Evolutionary conservation across 208 protist species (phyloP).

Genomic region (Crithidia fasciculata): DNA sequence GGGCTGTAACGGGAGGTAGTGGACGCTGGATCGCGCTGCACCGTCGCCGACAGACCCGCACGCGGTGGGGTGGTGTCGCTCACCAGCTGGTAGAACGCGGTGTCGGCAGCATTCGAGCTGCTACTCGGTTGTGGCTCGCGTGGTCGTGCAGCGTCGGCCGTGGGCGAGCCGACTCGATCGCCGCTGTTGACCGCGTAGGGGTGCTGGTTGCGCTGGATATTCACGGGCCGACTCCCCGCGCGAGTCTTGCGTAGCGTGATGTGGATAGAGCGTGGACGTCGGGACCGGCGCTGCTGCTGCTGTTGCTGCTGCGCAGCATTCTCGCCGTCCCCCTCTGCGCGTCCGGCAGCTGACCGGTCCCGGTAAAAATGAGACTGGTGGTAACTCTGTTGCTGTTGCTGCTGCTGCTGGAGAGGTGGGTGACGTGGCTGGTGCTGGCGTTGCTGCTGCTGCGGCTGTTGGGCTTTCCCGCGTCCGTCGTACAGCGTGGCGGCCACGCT

Average conservation of each 20-base stretch:
- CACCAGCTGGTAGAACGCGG: too few species aligned
- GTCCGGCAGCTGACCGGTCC: not conserved
- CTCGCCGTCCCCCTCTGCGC: not conserved
- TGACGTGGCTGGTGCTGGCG: conserved; percentile 10
- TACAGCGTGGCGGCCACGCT: not conserved
- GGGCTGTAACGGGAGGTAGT: not conserved
- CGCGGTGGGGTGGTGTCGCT: too few species aligned
- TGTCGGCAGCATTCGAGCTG: too few species aligned
- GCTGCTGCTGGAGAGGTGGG: not conserved
- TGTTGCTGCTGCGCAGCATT: not conserved
- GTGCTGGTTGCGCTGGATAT: conserved; percentile 21
- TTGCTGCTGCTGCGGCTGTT: conserved; percentile 3
- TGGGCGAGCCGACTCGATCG: conserved; percentile 3
- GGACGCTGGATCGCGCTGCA: not conserved
- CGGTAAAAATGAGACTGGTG: not conserved
- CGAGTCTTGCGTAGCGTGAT: conserved; percentile 45
- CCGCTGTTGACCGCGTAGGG: not conserved
- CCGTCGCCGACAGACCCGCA: too few species aligned
- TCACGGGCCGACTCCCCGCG: conserved; percentile 38
- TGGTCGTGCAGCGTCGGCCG: not conserved
- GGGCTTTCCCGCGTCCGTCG: not conserved
- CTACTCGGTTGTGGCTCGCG: too few species aligned
- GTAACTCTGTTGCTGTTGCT: not conserved
- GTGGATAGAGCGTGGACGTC: conserved; percentile 38
- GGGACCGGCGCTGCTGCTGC: conserved; percentile 2